A percentile compares a stretch with the other conserved stretches of the same genome.
These are phyloP conservation scores for Apiospora malaysiana DNA, from an alignment of 2,329 filamentous ascomycete genomes.

Conservation along the genomic window DNA sequence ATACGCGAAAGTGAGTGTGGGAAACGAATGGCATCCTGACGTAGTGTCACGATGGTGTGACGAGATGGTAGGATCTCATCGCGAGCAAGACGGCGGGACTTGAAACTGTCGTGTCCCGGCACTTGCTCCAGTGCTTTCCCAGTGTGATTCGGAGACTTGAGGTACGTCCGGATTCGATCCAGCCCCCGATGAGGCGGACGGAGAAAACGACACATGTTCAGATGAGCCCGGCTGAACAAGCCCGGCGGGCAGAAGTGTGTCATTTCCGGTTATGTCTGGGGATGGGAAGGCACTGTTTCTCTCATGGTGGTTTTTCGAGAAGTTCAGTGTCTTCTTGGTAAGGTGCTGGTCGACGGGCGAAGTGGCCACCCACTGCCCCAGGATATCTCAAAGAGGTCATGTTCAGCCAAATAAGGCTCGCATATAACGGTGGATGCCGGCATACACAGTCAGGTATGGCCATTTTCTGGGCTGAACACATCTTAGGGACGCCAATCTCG, in stretches of 20 bases:
- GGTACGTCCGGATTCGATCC: background rate
- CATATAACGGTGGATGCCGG: background rate
- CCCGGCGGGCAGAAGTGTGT: background rate
- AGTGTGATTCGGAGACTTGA: background rate
- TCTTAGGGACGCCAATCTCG: background rate
- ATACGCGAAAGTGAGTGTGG: background rate
- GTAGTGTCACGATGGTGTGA: background rate
- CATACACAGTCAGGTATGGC: background rate
- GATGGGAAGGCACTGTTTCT: background rate
- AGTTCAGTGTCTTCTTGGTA: background rate
- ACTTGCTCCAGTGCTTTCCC: background rate
- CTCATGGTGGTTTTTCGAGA: background rate
- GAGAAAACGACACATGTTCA: background rate
- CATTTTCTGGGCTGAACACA: background rate
- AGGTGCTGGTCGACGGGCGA: background rate
- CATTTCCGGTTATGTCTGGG: background rate
- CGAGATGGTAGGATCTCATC: background rate
- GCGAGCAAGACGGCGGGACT: background rate
- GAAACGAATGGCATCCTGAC: background rate
- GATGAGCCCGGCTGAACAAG: background rate
- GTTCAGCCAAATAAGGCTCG: background rate
- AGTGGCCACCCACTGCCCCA: background rate
- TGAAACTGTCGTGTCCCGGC: background rate
- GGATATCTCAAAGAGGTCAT: background rate
- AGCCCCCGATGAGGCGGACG: background rate